Evolutionary conservation across 768 basidiomycete species (phyloP).

Genomic region (Coprinopsis cinerea): DNA sequence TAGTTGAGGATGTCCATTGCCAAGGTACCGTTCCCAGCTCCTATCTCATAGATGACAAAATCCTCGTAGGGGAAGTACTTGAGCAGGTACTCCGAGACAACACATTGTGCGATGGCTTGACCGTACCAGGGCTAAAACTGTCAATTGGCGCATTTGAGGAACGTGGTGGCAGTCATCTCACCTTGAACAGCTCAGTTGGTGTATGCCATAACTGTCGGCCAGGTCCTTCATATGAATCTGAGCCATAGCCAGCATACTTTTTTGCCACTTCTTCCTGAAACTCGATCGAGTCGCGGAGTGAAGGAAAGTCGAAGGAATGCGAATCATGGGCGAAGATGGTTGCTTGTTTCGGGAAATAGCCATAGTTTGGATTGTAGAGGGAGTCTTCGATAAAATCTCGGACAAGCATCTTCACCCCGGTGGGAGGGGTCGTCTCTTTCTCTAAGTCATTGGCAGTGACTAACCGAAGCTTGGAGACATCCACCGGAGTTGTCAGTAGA

Average conservation of each 20-base stretch:
- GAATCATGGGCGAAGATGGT: constrained; percentile 75
- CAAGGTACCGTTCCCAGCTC: constrained; percentile 95
- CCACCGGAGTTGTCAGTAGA: constrained; percentile 46
- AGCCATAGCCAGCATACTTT: constrained; percentile 69
- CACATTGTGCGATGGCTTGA: constrained; percentile 80
- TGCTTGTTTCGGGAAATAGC: constrained; percentile 92
- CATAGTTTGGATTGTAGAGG: constrained; percentile 95
- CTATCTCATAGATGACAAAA: constrained; percentile 94
- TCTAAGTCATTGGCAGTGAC: constrained; percentile 73
- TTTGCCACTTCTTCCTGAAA: constrained; percentile 80
- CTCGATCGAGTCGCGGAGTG: constrained; percentile 59
- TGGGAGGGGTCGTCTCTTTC: constrained; percentile 53
- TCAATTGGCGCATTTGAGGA: constrained; percentile 9
- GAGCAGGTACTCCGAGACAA: constrained; percentile 87
- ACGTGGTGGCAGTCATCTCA: constrained; percentile 27
- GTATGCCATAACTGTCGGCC: constrained; percentile 98
- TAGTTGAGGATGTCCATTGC: constrained; percentile 85
- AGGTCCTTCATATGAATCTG: constrained; percentile 54
- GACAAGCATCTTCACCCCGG: constrained; percentile 84
- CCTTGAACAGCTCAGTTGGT: constrained; percentile 96
- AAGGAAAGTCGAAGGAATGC: constrained; percentile 59
- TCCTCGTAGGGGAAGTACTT: constrained; percentile 97
- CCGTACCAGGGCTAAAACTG: constrained; percentile 84
- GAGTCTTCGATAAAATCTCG: constrained; percentile 96
- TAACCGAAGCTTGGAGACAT: constrained; percentile 36